A percentile compares a stretch with the other conserved stretches of the same genome.
Evolutionary conservation across 179 eudicot genomes (phyloP).

Genomic region (Heliamphora pulchella): DNA sequence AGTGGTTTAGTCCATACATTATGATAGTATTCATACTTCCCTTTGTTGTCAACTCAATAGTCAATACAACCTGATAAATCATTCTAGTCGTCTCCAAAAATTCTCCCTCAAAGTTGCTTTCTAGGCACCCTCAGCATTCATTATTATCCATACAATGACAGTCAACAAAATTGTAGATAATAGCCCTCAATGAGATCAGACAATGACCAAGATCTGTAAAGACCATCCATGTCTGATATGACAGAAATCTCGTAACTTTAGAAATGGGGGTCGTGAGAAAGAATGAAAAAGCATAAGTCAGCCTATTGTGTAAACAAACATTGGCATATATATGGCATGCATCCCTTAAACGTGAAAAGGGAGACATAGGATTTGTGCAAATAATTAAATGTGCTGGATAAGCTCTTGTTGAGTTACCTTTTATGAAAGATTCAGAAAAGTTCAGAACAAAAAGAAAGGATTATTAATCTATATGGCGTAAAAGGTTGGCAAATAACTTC

Average conservation of each 20-base stretch:
- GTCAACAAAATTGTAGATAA: not conserved
- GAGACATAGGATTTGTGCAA: not conserved
- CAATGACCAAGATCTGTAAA: not conserved
- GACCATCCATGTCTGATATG: not conserved
- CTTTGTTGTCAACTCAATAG: too few relatives aligned
- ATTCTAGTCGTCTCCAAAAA: not conserved
- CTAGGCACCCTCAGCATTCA: not conserved
- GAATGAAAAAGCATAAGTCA: not conserved
- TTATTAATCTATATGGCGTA: not conserved
- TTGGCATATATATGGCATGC: not conserved
- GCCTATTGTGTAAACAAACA: not conserved
- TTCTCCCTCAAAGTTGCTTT: not conserved
- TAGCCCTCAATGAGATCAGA: not conserved
- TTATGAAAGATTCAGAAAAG: not conserved
- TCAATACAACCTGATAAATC: not conserved
- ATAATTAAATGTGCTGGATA: not conserved
- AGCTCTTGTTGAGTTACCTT: not conserved
- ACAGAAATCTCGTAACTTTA: not conserved
- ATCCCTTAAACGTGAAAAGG: not conserved
- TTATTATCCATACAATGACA: not conserved
- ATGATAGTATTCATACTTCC: too few relatives aligned
- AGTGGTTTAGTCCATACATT: too few relatives aligned
- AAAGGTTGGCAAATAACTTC: not conserved
- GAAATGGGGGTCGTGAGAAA: not conserved
- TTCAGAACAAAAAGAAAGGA: not conserved